Conservation (phyloP, 805 yeast species). For the Dipodascus albidus region DNA sequence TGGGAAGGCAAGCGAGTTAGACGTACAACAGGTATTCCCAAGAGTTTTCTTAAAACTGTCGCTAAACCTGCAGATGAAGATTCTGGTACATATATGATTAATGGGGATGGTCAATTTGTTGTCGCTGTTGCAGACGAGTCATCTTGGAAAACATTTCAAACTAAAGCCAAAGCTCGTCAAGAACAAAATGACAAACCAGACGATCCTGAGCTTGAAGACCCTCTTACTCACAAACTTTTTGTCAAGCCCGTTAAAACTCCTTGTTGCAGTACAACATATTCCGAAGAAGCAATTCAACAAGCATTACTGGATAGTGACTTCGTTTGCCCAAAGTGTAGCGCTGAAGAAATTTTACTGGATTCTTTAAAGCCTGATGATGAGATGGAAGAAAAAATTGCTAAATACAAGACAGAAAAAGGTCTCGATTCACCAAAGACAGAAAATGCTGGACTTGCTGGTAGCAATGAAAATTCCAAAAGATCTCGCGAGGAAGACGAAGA, state of each 20-base stretch:
- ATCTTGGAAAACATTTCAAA: constrained; percentile 82
- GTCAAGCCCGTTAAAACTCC: constrained; percentile 71
- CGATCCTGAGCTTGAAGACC: constrained; percentile 59
- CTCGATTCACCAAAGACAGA: constrained; percentile 4
- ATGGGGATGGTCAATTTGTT: constrained; percentile 91
- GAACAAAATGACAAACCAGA: constrained; percentile 32
- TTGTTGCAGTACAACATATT: constrained; percentile 54
- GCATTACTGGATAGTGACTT: constrained; percentile 71
- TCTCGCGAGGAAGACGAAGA: constrained; percentile 4
- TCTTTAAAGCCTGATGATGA: constrained; percentile 50
- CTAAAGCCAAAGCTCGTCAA: constrained; percentile 36
- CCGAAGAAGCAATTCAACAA: constrained; percentile 54
- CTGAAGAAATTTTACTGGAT: constrained; percentile 66
- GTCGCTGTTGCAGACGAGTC: constrained; percentile 89
- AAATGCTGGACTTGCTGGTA: constrained; percentile 2
- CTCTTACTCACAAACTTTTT: constrained; percentile 53
- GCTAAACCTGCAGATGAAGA: constrained; percentile 66
- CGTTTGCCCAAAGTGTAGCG: constrained; percentile 78
- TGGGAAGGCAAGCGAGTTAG: constrained; percentile 88
- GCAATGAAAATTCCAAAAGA: constrained; percentile 5
- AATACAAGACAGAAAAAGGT: constrained; percentile 21
- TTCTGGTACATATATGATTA: constrained; percentile 56
- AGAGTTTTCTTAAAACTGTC: constrained; percentile 76
- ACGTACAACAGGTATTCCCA: constrained; percentile 96
- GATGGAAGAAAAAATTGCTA: constrained; percentile 42